Evolutionary conservation across 345 rosid species (phyloP), one percentile per base, ranked within the genome.

Genomic region (Populus pruinosa): DNA sequence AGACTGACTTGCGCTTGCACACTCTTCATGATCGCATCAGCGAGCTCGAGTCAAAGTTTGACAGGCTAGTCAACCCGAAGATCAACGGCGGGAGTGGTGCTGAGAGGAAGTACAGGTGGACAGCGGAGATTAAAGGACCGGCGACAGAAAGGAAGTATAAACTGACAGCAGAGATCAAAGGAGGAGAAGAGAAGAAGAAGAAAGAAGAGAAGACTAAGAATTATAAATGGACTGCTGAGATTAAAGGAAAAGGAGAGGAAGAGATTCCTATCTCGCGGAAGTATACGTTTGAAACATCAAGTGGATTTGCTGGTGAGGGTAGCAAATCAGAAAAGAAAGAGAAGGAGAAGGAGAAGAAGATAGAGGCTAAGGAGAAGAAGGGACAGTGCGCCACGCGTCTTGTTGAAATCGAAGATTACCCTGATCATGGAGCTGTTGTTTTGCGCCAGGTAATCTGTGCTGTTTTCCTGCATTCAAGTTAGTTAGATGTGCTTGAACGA

Each of bases 51-150:
- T 85, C 92, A 12, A 91, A 82, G 86, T 88, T 91, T 44, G 98
- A 92, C 62, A 79, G 81, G 31, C 83, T 91, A 70, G 76, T 83
- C 23, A 73, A 50, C 70, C 50, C 78, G 59, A 86, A 77, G 77
- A 74, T 27, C 67, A 6, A 72, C 76, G 82, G 64, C 31, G 87
- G 68, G 20, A 81, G 88, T 35, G 63, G 63, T 8, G 63, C 63
- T 59, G 94, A 91, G 17, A 82, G 97, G 86, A 95, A 93, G 96
- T 91, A 87, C 85, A 88, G 85, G 5, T 82, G 87, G 91, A 87
- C 97, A 25, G 88, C 96, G 73, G 94, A 95, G 90, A 84, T 92
- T 78, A 83, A 91, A 73, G 94, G 85, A 0, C 87, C 87, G 25
- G 91, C 88, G 6, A 59, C 63, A 12, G 94, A 90, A 80, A 86